Base-by-base conservation (phyloP, 2,329 filamentous ascomycete genomes). In the Penicillium sp. region DNA sequence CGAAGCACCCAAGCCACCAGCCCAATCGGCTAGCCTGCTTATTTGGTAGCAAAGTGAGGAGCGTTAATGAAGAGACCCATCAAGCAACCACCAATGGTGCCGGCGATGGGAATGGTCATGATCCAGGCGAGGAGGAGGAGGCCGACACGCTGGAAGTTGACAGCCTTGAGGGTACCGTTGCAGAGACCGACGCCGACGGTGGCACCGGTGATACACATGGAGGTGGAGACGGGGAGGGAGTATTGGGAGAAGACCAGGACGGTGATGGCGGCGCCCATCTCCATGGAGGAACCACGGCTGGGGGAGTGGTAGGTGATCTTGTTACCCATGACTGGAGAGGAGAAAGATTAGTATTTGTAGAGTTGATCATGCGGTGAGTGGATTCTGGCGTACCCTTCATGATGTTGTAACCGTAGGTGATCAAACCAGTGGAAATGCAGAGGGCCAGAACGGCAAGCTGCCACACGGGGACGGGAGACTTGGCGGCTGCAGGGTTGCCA, bases 391-490 rank as follows among this genome's bases (percentile, higher is more conserved):
- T 77, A 86, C 84, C 86, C 79, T 90, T 91, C 89, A 92, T 92
- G 78, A 92, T 92, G 80, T 92, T 91, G 80, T 91, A 92, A 10
- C 89, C 89, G 68, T 91, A 92, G 14, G 89, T 91, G 70, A 87
- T 81, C 58, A 92, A 81, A 66, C 89, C 89, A 43, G 87, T 62
- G 49, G 83, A 90, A 70, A 91, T 87, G 40, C 81, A 85, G 1
- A 80, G 73, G 27, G 86, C 82, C 13, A 90, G 78, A 18, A 92
- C 87, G 52, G 87, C 90, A 55, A 93, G 83, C 75, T 92, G 89
- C 90, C 90, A 94, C 47, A 89, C 70, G 3, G 88, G 87, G 0
- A 93, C 89, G 0, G 83, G 75, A 3, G 86, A 84, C 77, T 90
- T 90, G 64, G 86, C 75, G 2, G 79, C 78, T 14, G 84, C 80